Evolutionary conservation across 257 asterid species (phyloP).

Genomic region (Solanum piurae): DNA sequence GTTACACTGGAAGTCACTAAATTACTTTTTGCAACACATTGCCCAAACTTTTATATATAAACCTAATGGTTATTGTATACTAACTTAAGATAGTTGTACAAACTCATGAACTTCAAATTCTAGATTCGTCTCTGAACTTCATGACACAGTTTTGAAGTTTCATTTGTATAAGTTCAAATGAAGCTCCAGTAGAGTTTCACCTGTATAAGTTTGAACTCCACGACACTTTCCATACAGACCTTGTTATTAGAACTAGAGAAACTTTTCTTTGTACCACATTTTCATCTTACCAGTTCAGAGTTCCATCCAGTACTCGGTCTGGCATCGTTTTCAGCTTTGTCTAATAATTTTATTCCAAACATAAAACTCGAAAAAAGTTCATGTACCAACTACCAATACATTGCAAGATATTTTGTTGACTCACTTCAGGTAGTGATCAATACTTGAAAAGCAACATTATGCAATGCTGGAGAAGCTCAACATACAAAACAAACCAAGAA

Average conservation of each 20-base stretch:
- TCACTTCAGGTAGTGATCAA: not conserved
- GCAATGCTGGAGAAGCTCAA: not conserved
- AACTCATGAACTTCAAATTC: no score
- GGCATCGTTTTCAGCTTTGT: not conserved
- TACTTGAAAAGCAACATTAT: not conserved
- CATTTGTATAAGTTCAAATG: not conserved
- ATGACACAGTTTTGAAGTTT: not conserved
- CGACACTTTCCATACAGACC: no score
- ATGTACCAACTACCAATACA: not conserved
- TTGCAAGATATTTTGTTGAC: not conserved
- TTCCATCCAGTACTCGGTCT: not conserved
- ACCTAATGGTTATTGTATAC: no score
- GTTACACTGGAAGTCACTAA: no score
- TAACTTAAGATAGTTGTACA: no score
- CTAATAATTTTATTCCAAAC: not conserved
- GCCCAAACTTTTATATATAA: no score
- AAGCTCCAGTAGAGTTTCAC: no score
- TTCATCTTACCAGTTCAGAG: not conserved
- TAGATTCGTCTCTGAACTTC: not conserved
- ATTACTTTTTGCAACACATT: not conserved
- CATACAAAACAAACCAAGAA: not conserved
- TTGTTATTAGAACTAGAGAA: no score
- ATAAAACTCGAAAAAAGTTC: not conserved
- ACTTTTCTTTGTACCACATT: no score
- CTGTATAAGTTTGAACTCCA: no score